Evolutionary conservation across 2,329 filamentous ascomycete species (phyloP).

Genomic region (Fusarium transvaalense): DNA sequence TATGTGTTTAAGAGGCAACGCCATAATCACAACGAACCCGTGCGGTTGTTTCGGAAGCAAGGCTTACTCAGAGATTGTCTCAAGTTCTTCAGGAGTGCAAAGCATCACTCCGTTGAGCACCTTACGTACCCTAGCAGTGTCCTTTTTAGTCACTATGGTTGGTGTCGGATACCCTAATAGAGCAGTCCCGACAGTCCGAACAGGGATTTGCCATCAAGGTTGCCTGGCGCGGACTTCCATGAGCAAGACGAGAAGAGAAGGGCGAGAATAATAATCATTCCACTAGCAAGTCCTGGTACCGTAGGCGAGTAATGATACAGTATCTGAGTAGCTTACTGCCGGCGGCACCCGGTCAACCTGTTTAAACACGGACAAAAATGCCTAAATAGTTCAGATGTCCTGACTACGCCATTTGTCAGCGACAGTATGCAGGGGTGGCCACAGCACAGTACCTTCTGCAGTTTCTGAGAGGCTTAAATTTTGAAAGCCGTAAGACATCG

Average conservation of each 20-base stretch:
- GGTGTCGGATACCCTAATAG: constrained; percentile 45
- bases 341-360: constrained; percentile 43
- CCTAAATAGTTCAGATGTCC: constrained; percentile 40
- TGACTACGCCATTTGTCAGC: constrained; percentile 46
- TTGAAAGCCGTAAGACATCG: not conserved
- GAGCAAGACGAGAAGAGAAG: constrained; percentile 29
- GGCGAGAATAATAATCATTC: constrained; percentile 45
- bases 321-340: constrained; percentile 39
- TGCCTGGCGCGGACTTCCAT: constrained; percentile 39
- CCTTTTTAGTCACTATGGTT: constrained; percentile 36
- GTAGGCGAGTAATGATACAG: constrained; percentile 29
- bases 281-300: constrained; percentile 24
- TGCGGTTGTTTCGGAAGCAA: constrained; percentile 20
- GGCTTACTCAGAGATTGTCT: constrained; percentile 3
- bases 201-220: constrained; percentile 45
- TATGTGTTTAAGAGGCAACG: not conserved
- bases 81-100: not conserved
- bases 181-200: constrained; percentile 44
- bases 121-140: constrained; percentile 29
- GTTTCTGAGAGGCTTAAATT: not conserved
- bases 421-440: constrained; percentile 8
- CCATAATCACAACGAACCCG: not conserved
- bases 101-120: constrained; percentile 4
- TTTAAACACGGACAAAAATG: constrained; percentile 37
- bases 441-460: constrained; percentile 7